Base-by-base conservation (phyloP, 805 yeast species). In the Jamesozyma spencerorum region DNA sequence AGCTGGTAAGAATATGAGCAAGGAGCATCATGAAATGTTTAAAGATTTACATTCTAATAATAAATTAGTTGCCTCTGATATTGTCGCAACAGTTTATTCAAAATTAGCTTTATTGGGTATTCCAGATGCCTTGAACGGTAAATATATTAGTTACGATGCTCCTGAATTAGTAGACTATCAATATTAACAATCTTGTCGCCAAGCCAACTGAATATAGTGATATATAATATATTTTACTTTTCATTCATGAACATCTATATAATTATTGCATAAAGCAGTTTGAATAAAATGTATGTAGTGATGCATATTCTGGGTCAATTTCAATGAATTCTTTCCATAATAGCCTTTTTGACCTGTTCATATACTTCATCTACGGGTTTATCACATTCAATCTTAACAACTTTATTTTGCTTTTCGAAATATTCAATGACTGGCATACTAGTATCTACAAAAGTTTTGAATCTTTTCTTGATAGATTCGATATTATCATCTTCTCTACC, bases 401-500 rank as follows among this genome's bases (percentile, higher is more conserved):
- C 97, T 56, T 77, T 81, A 41, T 69, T 75, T 50, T 78, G 81
- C 50, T 75, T 71, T 33, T 77, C 86, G 51, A 72, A 90, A 60
- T 85, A 77, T 40, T 88, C 83, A 34, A 92, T 85, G 13, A 92
- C 97, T 3, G 98, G 98, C 85, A 81, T 81, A 49, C 90, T 79
- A 3, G 97, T 87, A 35, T 86, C 94, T 32, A 79, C 61, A 54
- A 90, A 90, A 11, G 90, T 82, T 53, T 69, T 75, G 69, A 90
- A 90, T 62, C 98, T 77, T 68, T 92, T 88, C 57, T 72, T 79
- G 61, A 92, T 88, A 47, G 90, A 79, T 59, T 88, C 97, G 42
- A 82, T 74, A 63, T 90, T 90, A 61, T 90, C 98, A 62, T 90
- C 98, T 20, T 83, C 60, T 60, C 98, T 79, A 27, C 98, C 98